Evolutionary conservation across 768 basidiomycete genomes (phyloP).

Genomic region (Boletus rufocinnamomeus): DNA sequence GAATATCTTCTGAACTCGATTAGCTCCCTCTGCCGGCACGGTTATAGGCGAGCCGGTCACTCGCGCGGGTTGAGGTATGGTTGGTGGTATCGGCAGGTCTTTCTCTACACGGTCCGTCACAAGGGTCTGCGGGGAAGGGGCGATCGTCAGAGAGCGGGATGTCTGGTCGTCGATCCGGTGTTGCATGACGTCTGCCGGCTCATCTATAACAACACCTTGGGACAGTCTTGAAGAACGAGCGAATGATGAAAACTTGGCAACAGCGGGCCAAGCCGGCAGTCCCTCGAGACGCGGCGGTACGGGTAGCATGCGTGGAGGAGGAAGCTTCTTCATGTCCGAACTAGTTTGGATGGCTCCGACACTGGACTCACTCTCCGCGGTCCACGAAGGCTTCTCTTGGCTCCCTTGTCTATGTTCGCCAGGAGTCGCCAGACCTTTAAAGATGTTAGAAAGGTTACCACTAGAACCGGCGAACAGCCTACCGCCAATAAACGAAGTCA

Average conservation of each 20-base stretch:
- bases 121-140: slow-evolving; percentile 22
- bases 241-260: background rate
- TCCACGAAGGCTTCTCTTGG: slow-evolving; percentile 7
- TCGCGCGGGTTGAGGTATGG: slow-evolving; percentile 25
- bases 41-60: slow-evolving; percentile 35
- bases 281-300: background rate
- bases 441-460: slow-evolving; percentile 5
- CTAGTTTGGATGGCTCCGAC: background rate
- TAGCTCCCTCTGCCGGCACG: slow-evolving; percentile 11
- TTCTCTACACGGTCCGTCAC: slow-evolving; percentile 23
- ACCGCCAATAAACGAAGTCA: slow-evolving; percentile 72
- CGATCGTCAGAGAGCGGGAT: slow-evolving; percentile 22
- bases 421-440: slow-evolving; percentile 39
- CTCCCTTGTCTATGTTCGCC: slow-evolving; percentile 12
- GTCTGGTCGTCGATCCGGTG: slow-evolving; percentile 3
- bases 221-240: background rate
- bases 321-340: background rate
- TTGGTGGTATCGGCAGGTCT: slow-evolving; percentile 24
- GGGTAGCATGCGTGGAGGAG: slow-evolving; percentile 1
- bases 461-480: slow-evolving; percentile 18
- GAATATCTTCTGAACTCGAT: slow-evolving; percentile 27
- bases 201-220: slow-evolving; percentile 4
- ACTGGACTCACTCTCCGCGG: slow-evolving; percentile 7
- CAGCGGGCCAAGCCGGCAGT: slow-evolving; percentile 2
- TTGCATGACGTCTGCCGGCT: background rate